A percentile compares a stretch with the other conserved stretches of the same genome.
Conservation (phyloP, 73 alveolate species). For the Durusdinium trenchii region DNA sequence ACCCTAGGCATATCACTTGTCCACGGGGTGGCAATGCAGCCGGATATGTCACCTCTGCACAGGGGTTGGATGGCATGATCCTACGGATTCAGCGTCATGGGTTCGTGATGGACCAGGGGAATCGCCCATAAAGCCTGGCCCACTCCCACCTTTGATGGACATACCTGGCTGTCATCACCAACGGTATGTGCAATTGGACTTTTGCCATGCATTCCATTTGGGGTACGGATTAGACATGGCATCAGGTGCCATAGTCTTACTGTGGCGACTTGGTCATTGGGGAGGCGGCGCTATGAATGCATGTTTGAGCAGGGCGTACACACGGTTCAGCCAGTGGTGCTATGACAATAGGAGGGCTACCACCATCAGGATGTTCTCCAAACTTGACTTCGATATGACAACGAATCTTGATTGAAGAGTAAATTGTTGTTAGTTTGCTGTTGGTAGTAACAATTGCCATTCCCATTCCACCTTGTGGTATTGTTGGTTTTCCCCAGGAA, state of each 20-base stretch:
- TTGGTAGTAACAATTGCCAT: no score
- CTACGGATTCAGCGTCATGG: neutral
- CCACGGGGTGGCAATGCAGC: neutral
- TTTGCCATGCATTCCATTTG: neutral
- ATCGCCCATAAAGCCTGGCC: neutral
- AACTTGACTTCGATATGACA: neutral
- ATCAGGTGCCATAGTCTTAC: neutral
- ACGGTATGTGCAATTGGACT: neutral
- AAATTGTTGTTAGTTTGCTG: no score
- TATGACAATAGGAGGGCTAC: neutral
- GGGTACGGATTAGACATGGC: conserved; percentile 27
- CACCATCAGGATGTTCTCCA: neutral
- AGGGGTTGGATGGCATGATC: neutral
- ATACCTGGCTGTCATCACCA: neutral
- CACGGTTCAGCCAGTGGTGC: neutral
- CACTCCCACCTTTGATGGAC: neutral
- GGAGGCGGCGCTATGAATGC: neutral
- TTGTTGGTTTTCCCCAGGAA: conserved; percentile 2
- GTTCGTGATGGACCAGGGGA: neutral
- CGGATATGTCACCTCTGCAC: conserved; percentile 1
- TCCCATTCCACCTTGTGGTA: no score
- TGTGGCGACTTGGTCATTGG: neutral
- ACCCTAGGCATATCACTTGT: neutral
- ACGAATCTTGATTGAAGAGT: neutral
- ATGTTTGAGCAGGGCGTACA: neutral